Evolutionary conservation across 768 basidiomycete species (phyloP), one percentile per base, ranked within the genome.

Genomic region (Dioszegia crocea): DNA sequence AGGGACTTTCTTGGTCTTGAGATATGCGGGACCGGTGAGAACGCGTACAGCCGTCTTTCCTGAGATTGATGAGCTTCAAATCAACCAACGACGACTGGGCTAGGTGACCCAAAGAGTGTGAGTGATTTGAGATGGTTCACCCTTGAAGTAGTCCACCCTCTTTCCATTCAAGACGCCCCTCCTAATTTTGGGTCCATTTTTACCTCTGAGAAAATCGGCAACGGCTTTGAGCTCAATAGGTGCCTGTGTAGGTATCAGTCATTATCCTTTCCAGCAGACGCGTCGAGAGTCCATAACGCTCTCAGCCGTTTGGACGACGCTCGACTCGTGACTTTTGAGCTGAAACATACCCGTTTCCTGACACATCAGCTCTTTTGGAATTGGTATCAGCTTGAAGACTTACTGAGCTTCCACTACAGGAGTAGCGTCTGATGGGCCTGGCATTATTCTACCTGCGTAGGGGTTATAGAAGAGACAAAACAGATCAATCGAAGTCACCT

Each of bases 141-240:
- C 96, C 81, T 92, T 99, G 82, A 98, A 99, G 79, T 98, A 99
- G 78, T 98, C 94, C 51, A 93, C 79, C 33, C 94, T 86, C 78
- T 94, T 96, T 23, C 94, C 94, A 67, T 90, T 90, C 70, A 97
- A 79, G 9, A 92, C 88, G 21, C 96, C 96, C 10, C 88, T 86
- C 63, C 90, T 83, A 54, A 86, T 83, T 80, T 96, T 97, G 68
- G 97, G 85, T 1, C 90, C 90, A 14, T 89, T 82, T 69, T 85
- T 86, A 64, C 88, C 86, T 44, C 96, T 85, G 49, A 99, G 80
- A 72, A 89, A 99, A 65, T 88, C 84, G 54, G 89, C 89, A 48
- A 92, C 86, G 69, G 85, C 87, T 67, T 86, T 85, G 50, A 90
- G 79, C 51, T 93, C 87, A 45, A 85, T 82, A 12, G 91, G 84